Conservation (phyloP, 2,329 filamentous ascomycete species). For the Capronia americana region DNA sequence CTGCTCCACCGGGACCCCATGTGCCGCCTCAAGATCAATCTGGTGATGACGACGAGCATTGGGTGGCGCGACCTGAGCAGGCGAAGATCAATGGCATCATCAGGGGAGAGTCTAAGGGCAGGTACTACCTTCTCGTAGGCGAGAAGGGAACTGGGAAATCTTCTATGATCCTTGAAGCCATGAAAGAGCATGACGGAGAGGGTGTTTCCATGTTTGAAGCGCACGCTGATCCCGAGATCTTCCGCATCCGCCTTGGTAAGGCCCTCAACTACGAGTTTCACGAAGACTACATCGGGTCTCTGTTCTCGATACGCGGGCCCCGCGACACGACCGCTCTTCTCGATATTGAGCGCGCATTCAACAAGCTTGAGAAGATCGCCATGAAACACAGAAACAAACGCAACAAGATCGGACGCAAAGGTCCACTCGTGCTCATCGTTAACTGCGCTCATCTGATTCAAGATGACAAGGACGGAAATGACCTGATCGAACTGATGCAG, state of each 20-base stretch:
- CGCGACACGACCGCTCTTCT: constrained; percentile 89
- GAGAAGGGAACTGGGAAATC: constrained; percentile 98
- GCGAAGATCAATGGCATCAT: constrained; percentile 81
- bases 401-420: constrained; percentile 40
- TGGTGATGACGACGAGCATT: constrained; percentile 52
- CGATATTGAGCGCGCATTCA: constrained; percentile 95
- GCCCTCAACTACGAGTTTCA: constrained; percentile 96
- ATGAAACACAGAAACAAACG: constrained; percentile 62
- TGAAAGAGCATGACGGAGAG: constrained; percentile 89
- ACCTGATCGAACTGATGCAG: constrained; percentile 91
- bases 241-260: constrained; percentile 89
- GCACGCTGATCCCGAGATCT: constrained; percentile 92
- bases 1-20: constrained; percentile 50
- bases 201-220: constrained; percentile 95
- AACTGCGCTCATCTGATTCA: constrained; percentile 91
- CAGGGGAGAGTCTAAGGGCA: constrained; percentile 72
- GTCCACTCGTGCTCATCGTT: constrained; percentile 88
- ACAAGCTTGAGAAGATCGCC: constrained; percentile 97
- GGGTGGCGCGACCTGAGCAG: constrained; percentile 87
- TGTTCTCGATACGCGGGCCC: constrained; percentile 93
- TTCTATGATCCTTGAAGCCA: constrained; percentile 93
- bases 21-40: constrained; percentile 17
- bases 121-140: constrained; percentile 90
- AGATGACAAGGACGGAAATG: constrained; percentile 90
- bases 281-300: constrained; percentile 88